Conservation (phyloP, 805 yeast species). For the Barnettozyma botsteinii region DNA sequence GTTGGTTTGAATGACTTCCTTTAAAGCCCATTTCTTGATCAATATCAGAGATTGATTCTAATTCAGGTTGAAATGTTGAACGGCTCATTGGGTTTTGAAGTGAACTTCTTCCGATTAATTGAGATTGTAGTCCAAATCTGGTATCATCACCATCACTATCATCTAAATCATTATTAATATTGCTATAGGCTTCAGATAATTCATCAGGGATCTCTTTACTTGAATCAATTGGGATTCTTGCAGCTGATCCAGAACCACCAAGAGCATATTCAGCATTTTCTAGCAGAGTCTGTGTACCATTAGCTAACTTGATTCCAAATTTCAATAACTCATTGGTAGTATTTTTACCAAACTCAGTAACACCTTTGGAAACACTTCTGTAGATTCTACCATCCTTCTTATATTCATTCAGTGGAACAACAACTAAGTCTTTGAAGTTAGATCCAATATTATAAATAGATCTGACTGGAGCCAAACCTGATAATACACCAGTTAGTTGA, state of each 20-base stretch:
- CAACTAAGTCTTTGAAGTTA: constrained; percentile 68
- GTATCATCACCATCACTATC: constrained; percentile 23
- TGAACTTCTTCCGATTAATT: constrained; percentile 23
- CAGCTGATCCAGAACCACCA: constrained; percentile 66
- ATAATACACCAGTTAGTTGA: constrained; percentile 73
- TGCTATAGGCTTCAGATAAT: constrained; percentile 32
- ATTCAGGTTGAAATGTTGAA: constrained; percentile 23
- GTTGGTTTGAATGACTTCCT: not conserved
- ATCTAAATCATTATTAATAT: constrained; percentile 25
- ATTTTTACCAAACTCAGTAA: constrained; percentile 63
- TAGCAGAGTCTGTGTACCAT: constrained; percentile 78
- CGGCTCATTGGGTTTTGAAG: constrained; percentile 17
- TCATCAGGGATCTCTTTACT: constrained; percentile 24
- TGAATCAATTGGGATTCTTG: constrained; percentile 29
- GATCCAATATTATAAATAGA: constrained; percentile 73
- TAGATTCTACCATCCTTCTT: constrained; percentile 64
- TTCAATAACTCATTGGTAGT: constrained; percentile 77
- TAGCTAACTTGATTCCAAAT: constrained; percentile 78
- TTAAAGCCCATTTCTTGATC: constrained; percentile 4
- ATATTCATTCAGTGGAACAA: constrained; percentile 70
- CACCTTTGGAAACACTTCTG: constrained; percentile 70
- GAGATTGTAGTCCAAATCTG: constrained; percentile 12
- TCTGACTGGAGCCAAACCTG: constrained; percentile 79
- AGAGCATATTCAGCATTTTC: constrained; percentile 75
- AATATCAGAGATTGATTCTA: constrained; percentile 24